Base-by-base conservation (phyloP, 75 land plant species). In the Selaginella tamariscina region DNA sequence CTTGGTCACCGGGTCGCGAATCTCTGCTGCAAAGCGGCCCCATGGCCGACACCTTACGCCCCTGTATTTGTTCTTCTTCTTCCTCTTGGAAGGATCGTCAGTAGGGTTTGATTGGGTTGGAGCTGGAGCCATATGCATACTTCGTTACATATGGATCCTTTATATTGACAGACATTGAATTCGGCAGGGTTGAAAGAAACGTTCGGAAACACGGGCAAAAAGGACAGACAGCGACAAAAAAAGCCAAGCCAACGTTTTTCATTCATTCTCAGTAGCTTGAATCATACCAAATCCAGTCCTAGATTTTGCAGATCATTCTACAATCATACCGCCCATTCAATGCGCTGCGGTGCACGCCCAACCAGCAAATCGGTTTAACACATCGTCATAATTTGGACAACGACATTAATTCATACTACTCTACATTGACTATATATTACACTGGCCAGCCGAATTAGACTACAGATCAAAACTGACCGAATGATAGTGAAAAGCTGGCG, bases 381-480 rank as follows among this genome's bases (percentile, higher is more conserved):
- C n/a, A n/a, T n/a, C n/a, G n/a, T n/a, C n/a, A n/a, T n/a, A n/a
- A n/a, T n/a, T n/a, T n/a, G n/a, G n/a, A n/a, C n/a, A n/a, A n/a
- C n/a, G n/a, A n/a, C n/a, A n/a, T n/a, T n/a, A n/a, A n/a, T n/a
- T n/a, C n/a, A n/a, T n/a, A n/a, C n/a, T n/a, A n/a, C n/a, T n/a
- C n/a, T n/a, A n/a, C n/a, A n/a, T n/a, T n/a, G n/a, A n/a, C n/a
- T n/a, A n/a, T n/a, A n/a, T n/a, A n/a, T n/a, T n/a, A n/a, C n/a
- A n/a, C n/a, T n/a, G n/a, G n/a, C n/a, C n/a, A n/a, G n/a, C n/a
- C n/a, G n/a, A n/a, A n/a, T n/a, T n/a, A n/a, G n/a, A n/a, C 15
- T 76, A 85, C 0, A 89, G 80, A 68, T 87, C 91, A 69, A 89
- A 89, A 66, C 95, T 89, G 33, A 88, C 88, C 57, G 88, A 82